phyloP scores from a whole-genome alignment of 345 rosid genomes.

The Dipteronia sinensis region DNA sequence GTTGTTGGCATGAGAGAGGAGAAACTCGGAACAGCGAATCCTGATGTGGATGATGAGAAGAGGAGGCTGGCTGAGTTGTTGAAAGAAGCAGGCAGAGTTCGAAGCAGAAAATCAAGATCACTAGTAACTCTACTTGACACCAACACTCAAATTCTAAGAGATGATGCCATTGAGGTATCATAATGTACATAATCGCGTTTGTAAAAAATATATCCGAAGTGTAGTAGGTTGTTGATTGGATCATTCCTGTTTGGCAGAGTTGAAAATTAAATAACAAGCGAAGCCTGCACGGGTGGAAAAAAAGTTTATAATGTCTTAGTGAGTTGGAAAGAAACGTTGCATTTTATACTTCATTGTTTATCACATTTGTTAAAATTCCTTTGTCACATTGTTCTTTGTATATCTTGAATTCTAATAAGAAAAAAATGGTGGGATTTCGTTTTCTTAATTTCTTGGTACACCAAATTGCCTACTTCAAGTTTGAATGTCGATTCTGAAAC shows the following conservation, averaged over 20 bases:
- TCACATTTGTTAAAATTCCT: slow-evolving; percentile 20
- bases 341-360: slow-evolving; percentile 21
- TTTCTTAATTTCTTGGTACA: slow-evolving; percentile 27
- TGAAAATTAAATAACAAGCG: slow-evolving; percentile 10
- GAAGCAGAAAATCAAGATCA: slow-evolving; percentile 72
- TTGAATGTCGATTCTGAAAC: slow-evolving; percentile 7
- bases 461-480: slow-evolving; percentile 20
- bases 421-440: slow-evolving; percentile 35
- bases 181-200: slow-evolving; percentile 31
- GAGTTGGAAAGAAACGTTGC: not conserved
- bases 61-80: slow-evolving; percentile 67
- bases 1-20: slow-evolving; percentile 92
- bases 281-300: not conserved
- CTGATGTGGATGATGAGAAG: slow-evolving; percentile 85
- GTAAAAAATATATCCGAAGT: slow-evolving; percentile 19
- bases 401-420: slow-evolving; percentile 29
- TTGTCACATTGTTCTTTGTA: slow-evolving; percentile 29
- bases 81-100: slow-evolving; percentile 85
- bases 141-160: slow-evolving; percentile 35
- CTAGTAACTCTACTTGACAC: slow-evolving; percentile 70
- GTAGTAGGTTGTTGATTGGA: slow-evolving; percentile 27
- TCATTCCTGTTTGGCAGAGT: slow-evolving; percentile 24
- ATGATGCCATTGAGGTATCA: slow-evolving; percentile 34
- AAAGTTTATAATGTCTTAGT: slow-evolving; percentile 1
- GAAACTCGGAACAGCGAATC: slow-evolving; percentile 96